Base-by-base conservation (phyloP, 2,329 filamentous ascomycete genomes). In the Chaetomiaceae sp. region DNA sequence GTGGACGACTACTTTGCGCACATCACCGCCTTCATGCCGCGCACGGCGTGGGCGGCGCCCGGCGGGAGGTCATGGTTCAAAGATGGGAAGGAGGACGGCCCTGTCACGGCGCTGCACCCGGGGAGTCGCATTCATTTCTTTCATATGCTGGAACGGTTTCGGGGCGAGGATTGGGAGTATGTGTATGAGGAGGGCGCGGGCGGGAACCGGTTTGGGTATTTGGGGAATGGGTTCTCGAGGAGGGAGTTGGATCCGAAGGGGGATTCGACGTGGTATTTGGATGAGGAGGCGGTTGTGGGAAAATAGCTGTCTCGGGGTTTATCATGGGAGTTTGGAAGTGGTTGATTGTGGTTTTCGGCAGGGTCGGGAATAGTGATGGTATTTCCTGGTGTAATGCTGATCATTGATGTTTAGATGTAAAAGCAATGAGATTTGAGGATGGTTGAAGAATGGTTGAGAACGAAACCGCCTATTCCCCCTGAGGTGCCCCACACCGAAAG, bases 111-210 rank as follows among this genome's bases (percentile, higher is more conserved):
- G 3, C 63, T 80, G 41, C 76, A 79, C 56, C 76, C 77, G 0
- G 77, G 77, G 5, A 76, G 74, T 58, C 68, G 76, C 23, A 67
- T 75, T 47, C 75, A 79, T 60, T 79, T 79, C 63, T 75, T 78
- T 62, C 73, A 77, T 55, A 78, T 79, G 74, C 67, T 81, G 20
- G 73, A 75, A 58, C 61, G 63, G 7, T 73, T 80, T 54, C 67
- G 77, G 34, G 73, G 72, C 16, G 78, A 80, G 62, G 75, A 81
- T 58, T 81, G 72, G 69, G 76, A 80, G 41, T 80, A 77, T 58
- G 67, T 73, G 20, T 75, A 76, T 37, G 68, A 72, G 25, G 63
- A 56, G 55, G 56, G 25, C 4, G 40, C 51, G 8, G 58, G 57
- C n/a, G 57, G 58, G 51, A 79, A 79, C 57, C 66, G 76, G 29